Evolutionary conservation across 257 asterid genomes (phyloP).

Genomic region (Solanum virginianum): DNA sequence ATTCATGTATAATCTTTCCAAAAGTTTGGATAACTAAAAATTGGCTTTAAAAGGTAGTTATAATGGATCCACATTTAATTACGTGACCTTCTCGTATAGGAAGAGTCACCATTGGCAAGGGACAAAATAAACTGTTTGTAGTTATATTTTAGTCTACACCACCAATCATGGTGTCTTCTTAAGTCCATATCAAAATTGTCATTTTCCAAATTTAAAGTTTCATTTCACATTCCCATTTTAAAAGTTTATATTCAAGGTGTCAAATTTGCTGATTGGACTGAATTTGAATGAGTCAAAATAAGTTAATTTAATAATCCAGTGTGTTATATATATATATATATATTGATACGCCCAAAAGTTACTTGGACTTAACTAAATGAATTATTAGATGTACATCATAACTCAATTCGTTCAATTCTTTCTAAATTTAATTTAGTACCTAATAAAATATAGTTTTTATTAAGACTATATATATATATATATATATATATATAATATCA

Average conservation of each 20-base stretch:
- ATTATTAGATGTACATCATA: too few species aligned
- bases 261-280: too few species aligned
- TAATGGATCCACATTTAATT: background rate
- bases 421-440: too few species aligned
- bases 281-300: background rate
- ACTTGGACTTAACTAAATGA: background rate
- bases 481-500: too few species aligned
- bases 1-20: constrained; percentile 8
- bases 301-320: too few species aligned
- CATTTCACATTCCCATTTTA: background rate
- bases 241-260: background rate
- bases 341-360: background rate
- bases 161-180: background rate
- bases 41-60: background rate
- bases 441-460: too few species aligned
- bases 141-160: background rate
- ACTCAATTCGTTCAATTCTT: too few species aligned
- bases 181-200: background rate
- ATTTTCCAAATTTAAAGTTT: background rate
- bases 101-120: constrained; percentile 17
- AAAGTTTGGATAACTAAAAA: constrained; percentile 29
- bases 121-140: background rate
- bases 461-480: too few species aligned
- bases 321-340: background rate
- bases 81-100: constrained; percentile 30